Evolutionary conservation across 108 stramenopile genomes (phyloP).

Genomic region (Schizochytrium sp.): DNA sequence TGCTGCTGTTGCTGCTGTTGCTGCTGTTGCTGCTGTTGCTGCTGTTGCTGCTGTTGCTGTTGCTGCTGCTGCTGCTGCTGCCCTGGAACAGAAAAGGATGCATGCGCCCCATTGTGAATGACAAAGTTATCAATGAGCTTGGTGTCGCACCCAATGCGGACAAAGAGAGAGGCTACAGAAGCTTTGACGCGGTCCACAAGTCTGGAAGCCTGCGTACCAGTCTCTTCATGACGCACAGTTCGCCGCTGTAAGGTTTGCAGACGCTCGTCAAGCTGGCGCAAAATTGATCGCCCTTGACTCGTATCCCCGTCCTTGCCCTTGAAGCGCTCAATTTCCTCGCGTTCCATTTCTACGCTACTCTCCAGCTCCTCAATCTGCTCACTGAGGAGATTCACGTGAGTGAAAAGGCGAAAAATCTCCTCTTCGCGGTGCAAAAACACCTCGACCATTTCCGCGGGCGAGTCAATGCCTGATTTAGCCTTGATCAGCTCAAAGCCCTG

Average conservation of each 20-base stretch:
- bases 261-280: not conserved
- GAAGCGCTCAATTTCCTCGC: not conserved
- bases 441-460: not conserved
- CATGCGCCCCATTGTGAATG: not conserved
- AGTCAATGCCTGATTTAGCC: not conserved
- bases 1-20: not conserved
- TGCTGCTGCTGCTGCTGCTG: not conserved
- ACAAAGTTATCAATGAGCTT: constrained; percentile 2
- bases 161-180: constrained; percentile 4
- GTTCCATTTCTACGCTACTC: not conserved
- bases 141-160: constrained; percentile 11
- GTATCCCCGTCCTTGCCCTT: constrained; percentile 1
- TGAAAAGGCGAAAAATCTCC: not conserved
- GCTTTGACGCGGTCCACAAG: not conserved
- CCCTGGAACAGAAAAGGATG: not conserved
- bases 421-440: not conserved
- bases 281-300: not conserved
- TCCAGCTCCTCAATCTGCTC: constrained; percentile 10
- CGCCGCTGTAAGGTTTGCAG: not conserved
- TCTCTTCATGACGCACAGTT: not conserved
- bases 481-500: constrained; percentile 4
- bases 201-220: not conserved
- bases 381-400: not conserved
- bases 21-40: too few relatives aligned
- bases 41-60: too few relatives aligned